phyloP scores from a whole-genome alignment of 371 early-diverging fungal species.

The Mortierella sp. region DNA sequence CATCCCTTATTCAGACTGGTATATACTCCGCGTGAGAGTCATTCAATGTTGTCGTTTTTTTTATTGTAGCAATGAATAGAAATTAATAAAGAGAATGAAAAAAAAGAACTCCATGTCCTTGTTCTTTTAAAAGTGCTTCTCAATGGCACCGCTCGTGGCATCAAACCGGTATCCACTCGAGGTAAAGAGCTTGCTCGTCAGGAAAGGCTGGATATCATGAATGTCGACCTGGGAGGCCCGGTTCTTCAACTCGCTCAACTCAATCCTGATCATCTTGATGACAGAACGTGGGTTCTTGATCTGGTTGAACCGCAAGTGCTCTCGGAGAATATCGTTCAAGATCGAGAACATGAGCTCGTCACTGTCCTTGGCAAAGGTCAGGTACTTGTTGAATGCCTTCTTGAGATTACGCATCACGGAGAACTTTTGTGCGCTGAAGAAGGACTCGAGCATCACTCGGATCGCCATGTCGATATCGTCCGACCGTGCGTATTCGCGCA shows the following conservation, averaged over 20 bases:
- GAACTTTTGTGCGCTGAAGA: constrained; percentile 97
- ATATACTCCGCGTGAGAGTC: no score
- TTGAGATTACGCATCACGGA: constrained; percentile 90
- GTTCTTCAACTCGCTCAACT: constrained; percentile 73
- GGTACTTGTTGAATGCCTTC: constrained; percentile 86
- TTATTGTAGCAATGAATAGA: not conserved
- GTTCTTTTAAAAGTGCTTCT: constrained; percentile 48
- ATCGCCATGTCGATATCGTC: constrained; percentile 98
- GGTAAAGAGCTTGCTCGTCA: constrained; percentile 60
- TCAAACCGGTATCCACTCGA: constrained; percentile 59
- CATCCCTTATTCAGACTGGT: no score
- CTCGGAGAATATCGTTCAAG: constrained; percentile 79
- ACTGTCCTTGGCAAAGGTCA: constrained; percentile 80
- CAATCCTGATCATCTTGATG: constrained; percentile 68
- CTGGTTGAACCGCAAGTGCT: constrained; percentile 79
- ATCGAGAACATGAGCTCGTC: constrained; percentile 82
- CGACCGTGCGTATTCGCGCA: constrained; percentile 91
- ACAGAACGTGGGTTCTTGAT: constrained; percentile 66
- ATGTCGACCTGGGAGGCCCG: constrained; percentile 69
- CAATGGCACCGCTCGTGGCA: constrained; percentile 52
- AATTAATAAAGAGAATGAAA: not conserved
- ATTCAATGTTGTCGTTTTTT: not conserved
- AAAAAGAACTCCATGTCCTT: not conserved
- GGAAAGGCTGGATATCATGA: constrained; percentile 72
- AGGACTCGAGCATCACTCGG: constrained; percentile 92